phyloP scores from a whole-genome alignment of 495 filamentous ascomycete genomes.

The Penicillium silybi region DNA sequence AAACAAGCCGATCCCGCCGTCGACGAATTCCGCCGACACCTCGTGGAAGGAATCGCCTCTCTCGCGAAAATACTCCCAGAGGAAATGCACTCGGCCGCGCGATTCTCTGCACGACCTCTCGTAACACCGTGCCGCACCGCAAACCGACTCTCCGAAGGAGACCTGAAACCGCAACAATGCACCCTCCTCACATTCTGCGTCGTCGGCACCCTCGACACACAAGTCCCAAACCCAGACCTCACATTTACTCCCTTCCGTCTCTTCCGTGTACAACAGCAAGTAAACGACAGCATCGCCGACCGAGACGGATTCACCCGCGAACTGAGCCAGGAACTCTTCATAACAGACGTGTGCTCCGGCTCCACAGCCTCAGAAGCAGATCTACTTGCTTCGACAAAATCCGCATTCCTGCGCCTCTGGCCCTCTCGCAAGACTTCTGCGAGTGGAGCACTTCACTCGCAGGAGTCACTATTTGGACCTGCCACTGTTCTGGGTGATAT shows the following conservation, averaged over 20 bases:
- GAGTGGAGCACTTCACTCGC: slow-evolving; percentile 11
- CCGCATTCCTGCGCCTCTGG: slow-evolving; percentile 30
- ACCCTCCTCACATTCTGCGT: slow-evolving; percentile 53
- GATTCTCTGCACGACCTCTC: slow-evolving; percentile 47
- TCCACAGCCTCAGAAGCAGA: slow-evolving; percentile 26
- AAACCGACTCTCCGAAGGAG: slow-evolving; percentile 20
- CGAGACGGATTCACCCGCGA: slow-evolving; percentile 49
- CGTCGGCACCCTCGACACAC: slow-evolving; percentile 49
- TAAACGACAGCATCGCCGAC: slow-evolving; percentile 46
- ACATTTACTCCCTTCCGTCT: slow-evolving; percentile 51
- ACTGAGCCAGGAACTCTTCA: slow-evolving; percentile 29
- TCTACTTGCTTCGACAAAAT: slow-evolving; percentile 20
- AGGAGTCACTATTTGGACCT: slow-evolving; percentile 28
- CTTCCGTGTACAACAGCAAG: slow-evolving; percentile 55
- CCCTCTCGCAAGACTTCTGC: slow-evolving; percentile 20
- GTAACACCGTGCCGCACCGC: slow-evolving; percentile 37
- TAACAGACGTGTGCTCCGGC: slow-evolving; percentile 26
- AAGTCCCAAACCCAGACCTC: slow-evolving; percentile 35
- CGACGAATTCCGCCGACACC: slow-evolving; percentile 36
- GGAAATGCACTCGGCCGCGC: slow-evolving; percentile 42
- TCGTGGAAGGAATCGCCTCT: slow-evolving; percentile 37
- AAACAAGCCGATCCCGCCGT: slow-evolving; percentile 29
- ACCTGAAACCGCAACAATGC: slow-evolving; percentile 10
- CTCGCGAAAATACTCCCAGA: slow-evolving; percentile 44
- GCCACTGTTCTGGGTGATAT: slow-evolving; percentile 42